A percentile compares a stretch with the other conserved stretches of the same genome.
phyloP scores from a whole-genome alignment of 306 rosid species.

The Astragalus membranaceus region DNA sequence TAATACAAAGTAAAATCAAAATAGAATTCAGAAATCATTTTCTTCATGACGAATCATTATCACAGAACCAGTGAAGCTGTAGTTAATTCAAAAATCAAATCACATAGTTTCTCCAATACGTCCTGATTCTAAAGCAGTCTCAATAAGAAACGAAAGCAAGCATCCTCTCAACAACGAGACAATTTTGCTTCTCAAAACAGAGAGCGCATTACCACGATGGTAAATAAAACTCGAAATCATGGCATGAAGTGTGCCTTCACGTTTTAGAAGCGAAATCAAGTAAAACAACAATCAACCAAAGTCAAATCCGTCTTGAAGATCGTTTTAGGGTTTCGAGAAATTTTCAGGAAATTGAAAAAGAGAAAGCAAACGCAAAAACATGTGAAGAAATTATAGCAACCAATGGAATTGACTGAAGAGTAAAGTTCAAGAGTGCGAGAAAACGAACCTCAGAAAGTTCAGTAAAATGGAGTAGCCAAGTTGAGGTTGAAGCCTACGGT shows the following conservation, averaged over 20 bases:
- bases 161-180: not conserved
- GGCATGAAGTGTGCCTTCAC: not conserved
- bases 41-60: not conserved
- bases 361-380: not conserved
- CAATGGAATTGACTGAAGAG: not conserved
- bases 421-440: not conserved
- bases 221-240: not conserved
- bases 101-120: not conserved
- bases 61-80: not conserved
- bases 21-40: not conserved
- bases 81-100: not conserved
- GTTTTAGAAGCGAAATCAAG: not conserved
- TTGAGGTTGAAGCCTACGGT: not conserved
- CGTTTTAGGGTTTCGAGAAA: slow-evolving; percentile 27
- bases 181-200: not conserved
- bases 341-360: not conserved
- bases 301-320: not conserved
- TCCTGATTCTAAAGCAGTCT: not conserved
- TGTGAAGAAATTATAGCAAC: not conserved
- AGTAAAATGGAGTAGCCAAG: not conserved
- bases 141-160: not conserved
- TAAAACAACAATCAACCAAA: not conserved
- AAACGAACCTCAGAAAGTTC: slow-evolving; percentile 15
- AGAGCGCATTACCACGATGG: not conserved
- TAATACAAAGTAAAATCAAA: not conserved